Conservation (phyloP, 495 filamentous ascomycete genomes). For the Hypoxylon rickii region DNA sequence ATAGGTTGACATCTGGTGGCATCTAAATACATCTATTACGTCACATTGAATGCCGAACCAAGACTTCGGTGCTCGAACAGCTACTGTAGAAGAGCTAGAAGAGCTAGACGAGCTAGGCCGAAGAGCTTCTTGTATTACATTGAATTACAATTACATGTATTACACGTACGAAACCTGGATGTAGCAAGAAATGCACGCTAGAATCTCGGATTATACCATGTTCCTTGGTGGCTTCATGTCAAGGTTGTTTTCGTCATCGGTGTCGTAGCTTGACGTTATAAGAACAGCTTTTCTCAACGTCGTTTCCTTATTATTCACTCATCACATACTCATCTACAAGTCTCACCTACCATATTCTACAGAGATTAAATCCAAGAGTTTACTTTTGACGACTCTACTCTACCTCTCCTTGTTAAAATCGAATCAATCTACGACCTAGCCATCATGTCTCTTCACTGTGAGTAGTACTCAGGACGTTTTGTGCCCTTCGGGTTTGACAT, state of each 20-base stretch:
- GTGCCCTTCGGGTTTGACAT: not conserved
- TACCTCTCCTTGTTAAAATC: not conserved
- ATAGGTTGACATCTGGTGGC: no score
- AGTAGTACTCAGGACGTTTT: slow-evolving; percentile 31
- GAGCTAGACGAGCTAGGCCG: slow-evolving; percentile 1
- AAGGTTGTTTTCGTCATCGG: slow-evolving; percentile 33
- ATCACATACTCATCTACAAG: slow-evolving; percentile 1
- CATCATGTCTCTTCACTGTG: slow-evolving; percentile 65
- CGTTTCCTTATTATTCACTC: not conserved
- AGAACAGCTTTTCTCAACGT: slow-evolving; percentile 24
- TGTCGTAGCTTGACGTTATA: slow-evolving; percentile 29
- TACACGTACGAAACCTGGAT: slow-evolving; percentile 5
- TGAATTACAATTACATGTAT: not conserved
- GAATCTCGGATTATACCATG: slow-evolving; percentile 17
- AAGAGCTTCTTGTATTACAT: no score
- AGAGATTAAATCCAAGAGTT: not conserved
- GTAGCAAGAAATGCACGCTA: slow-evolving; percentile 1
- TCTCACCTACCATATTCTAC: slow-evolving; percentile 14
- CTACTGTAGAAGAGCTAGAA: no score
- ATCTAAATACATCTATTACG: slow-evolving; percentile 31
- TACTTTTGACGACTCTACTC: not conserved
- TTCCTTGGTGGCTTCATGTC: slow-evolving; percentile 12
- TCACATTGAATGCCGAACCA: slow-evolving; percentile 18
- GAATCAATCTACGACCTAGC: slow-evolving; percentile 11
- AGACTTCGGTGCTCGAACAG: no score